A percentile compares a stretch with the other conserved stretches of the same genome.
These are phyloP conservation scores for Lepidium campestre DNA, from an alignment of 441 rosid genomes.

Conservation along the genomic window DNA sequence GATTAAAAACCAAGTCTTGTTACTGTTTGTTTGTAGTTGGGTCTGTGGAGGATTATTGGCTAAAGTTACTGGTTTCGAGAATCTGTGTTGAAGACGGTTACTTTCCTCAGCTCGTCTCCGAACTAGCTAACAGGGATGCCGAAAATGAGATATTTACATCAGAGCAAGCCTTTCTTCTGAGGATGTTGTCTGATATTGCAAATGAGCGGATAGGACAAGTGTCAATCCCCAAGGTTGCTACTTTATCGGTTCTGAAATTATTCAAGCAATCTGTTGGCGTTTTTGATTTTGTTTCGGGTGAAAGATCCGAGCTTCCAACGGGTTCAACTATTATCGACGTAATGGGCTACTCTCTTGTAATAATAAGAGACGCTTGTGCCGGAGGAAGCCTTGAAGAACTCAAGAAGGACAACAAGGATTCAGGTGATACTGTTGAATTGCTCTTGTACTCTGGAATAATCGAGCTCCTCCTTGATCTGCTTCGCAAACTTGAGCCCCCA, in stretches of 20 bases:
- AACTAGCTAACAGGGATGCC: neutral
- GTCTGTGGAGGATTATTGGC: slow-evolving; percentile 62
- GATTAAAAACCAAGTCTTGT: neutral
- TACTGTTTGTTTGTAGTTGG: slow-evolving; percentile 44
- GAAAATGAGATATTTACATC: slow-evolving; percentile 27
- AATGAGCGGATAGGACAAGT: slow-evolving; percentile 46
- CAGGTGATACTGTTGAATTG: slow-evolving; percentile 29
- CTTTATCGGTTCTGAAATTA: slow-evolving; percentile 34
- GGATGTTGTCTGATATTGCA: slow-evolving; percentile 55
- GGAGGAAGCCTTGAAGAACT: slow-evolving; percentile 28
- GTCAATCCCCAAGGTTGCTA: slow-evolving; percentile 33
- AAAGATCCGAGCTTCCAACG: slow-evolving; percentile 54
- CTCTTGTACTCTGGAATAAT: slow-evolving; percentile 49
- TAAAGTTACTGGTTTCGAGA: slow-evolving; percentile 62
- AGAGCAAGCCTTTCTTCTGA: slow-evolving; percentile 56
- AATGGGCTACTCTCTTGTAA: slow-evolving; percentile 57
- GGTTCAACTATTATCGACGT: slow-evolving; percentile 41
- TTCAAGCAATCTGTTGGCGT: slow-evolving; percentile 37
- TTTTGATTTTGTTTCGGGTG: slow-evolving; percentile 33
- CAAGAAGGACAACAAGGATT: slow-evolving; percentile 16
- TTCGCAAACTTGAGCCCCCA: slow-evolving; percentile 56
- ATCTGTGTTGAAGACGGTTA: slow-evolving; percentile 48
- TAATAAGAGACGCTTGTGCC: slow-evolving; percentile 58
- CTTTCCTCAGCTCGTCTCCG: slow-evolving; percentile 45
- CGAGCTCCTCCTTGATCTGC: slow-evolving; percentile 42